Conservation (phyloP, 495 filamentous ascomycete species). For the Astrothelium macrocarpum region DNA sequence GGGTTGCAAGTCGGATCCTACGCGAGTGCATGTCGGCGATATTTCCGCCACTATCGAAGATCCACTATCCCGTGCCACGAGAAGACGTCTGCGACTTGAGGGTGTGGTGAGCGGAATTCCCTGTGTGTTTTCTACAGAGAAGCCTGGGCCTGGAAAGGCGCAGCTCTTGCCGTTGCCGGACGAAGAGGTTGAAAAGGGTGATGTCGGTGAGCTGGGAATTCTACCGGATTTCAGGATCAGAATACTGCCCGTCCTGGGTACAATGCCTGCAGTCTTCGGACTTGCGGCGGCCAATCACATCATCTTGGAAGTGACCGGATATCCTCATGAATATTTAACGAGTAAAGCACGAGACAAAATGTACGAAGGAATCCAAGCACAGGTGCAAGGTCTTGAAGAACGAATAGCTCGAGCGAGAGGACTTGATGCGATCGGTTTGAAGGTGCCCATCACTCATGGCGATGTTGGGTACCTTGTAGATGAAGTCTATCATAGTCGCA, state of each 20-base stretch:
- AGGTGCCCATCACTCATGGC: slow-evolving; percentile 61
- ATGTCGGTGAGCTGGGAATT: slow-evolving; percentile 75
- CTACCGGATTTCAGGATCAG: slow-evolving; percentile 87
- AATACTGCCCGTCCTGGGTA: slow-evolving; percentile 88
- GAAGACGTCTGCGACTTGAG: slow-evolving; percentile 64
- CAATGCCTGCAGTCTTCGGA: slow-evolving; percentile 95
- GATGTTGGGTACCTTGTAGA: slow-evolving; percentile 84
- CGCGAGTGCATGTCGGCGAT: slow-evolving; percentile 81
- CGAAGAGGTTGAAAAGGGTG: slow-evolving; percentile 81
- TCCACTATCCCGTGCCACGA: slow-evolving; percentile 73
- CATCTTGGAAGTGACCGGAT: slow-evolving; percentile 73
- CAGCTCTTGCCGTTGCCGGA: slow-evolving; percentile 76
- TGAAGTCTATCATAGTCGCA: slow-evolving; percentile 78
- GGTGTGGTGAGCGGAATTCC: slow-evolving; percentile 81
- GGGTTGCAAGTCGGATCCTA: slow-evolving; percentile 94
- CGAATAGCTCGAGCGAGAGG: slow-evolving; percentile 50
- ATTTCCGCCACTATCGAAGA: slow-evolving; percentile 86
- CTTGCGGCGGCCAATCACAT: slow-evolving; percentile 85
- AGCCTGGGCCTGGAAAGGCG: slow-evolving; percentile 84
- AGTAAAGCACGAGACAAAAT: slow-evolving; percentile 81
- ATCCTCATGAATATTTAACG: slow-evolving; percentile 73
- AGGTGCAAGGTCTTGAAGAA: slow-evolving; percentile 67
- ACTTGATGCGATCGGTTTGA: slow-evolving; percentile 58
- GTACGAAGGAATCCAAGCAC: slow-evolving; percentile 69
- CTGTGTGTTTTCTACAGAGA: slow-evolving; percentile 88